phyloP scores from a whole-genome alignment of 2,329 filamentous ascomycete genomes.

The Aphanocladium album region DNA sequence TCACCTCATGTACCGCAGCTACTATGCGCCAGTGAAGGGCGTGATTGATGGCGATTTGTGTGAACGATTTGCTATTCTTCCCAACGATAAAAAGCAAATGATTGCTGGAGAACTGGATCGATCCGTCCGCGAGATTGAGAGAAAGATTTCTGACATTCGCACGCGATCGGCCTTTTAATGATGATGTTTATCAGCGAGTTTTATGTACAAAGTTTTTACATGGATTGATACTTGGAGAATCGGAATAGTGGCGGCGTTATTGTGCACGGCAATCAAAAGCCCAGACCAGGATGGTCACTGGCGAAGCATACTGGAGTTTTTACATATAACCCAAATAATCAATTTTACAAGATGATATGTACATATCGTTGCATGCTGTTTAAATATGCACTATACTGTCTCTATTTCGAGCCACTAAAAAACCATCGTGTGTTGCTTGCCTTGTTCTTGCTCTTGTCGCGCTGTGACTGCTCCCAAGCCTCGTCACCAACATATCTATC shows the following conservation, averaged over 20 bases:
- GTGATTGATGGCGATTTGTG: conserved; percentile 96
- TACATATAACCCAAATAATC: conserved; percentile 18
- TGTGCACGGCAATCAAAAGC: conserved; percentile 19
- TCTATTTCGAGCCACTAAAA: background rate
- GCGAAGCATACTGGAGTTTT: conserved; percentile 21
- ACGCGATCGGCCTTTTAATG: conserved; percentile 54
- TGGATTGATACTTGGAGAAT: conserved; percentile 18
- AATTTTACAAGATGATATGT: conserved; percentile 12
- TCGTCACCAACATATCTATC: conserved; percentile 65
- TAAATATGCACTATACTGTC: background rate
- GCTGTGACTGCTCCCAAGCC: conserved; percentile 67
- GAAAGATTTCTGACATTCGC: conserved; percentile 68
- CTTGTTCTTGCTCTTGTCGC: conserved; percentile 33
- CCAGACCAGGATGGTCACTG: background rate
- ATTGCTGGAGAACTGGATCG: conserved; percentile 91
- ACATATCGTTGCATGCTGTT: background rate
- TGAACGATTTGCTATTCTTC: conserved; percentile 79
- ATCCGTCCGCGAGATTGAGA: conserved; percentile 86
- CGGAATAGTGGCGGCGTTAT: conserved; percentile 26
- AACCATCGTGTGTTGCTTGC: background rate
- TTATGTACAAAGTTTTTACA: conserved; percentile 23
- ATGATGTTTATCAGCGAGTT: conserved; percentile 13
- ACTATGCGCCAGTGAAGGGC: conserved; percentile 94
- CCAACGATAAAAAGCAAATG: conserved; percentile 87
- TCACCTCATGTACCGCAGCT: conserved; percentile 91